These are phyloP conservation scores for Rhizopogon vesiculosus DNA, from an alignment of 768 basidiomycete species.

Conservation along the genomic window DNA sequence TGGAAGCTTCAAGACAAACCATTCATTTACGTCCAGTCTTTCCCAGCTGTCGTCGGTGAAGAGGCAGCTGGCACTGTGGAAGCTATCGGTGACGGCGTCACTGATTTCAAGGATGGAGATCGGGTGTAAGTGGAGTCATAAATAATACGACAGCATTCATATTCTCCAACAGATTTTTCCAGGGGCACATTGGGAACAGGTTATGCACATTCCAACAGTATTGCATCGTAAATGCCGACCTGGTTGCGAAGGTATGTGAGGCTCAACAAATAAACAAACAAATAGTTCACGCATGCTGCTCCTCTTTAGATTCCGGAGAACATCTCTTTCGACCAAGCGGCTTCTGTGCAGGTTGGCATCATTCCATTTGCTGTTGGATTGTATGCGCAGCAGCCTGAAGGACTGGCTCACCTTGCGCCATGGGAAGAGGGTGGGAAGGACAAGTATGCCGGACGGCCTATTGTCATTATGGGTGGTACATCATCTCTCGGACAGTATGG, in stretches of 20 bases:
- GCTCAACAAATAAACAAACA: background rate
- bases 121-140: constrained; percentile 23
- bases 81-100: constrained; percentile 35
- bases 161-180: constrained; percentile 4
- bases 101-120: constrained; percentile 32
- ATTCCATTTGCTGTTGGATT: constrained; percentile 28
- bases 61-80: constrained; percentile 38
- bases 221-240: constrained; percentile 16
- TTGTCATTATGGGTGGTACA: constrained; percentile 34
- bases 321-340: constrained; percentile 32
- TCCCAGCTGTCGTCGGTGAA: constrained; percentile 31
- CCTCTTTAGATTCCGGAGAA: constrained; percentile 29
- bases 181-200: constrained; percentile 1
- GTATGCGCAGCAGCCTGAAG: constrained; percentile 22
- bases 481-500: constrained; percentile 34
- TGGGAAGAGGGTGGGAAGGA: constrained; percentile 29
- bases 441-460: constrained; percentile 26
- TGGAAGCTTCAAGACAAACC: constrained; percentile 18
- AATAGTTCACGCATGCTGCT: background rate
- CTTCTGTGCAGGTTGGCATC: constrained; percentile 31
- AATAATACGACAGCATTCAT: background rate
- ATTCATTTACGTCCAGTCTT: constrained; percentile 23
- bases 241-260: constrained; percentile 10
- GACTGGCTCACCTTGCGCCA: constrained; percentile 25
- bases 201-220: constrained; percentile 25